phyloP scores from a whole-genome alignment of 2,329 filamentous ascomycete species.

The Neobulgaria alba region DNA sequence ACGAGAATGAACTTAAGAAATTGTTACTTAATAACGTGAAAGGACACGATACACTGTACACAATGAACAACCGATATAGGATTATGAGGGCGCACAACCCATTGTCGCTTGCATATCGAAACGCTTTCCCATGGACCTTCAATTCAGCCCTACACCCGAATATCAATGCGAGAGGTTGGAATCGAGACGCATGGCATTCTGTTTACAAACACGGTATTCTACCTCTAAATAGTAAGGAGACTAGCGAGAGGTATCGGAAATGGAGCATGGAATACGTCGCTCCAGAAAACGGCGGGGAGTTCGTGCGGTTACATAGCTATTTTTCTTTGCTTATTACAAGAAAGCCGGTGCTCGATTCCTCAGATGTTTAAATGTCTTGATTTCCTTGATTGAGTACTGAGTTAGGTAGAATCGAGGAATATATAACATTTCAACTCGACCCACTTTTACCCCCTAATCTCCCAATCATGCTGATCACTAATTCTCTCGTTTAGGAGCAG shows the following conservation, averaged over 20 bases:
- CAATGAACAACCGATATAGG: constrained; percentile 10
- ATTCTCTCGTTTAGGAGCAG: no score
- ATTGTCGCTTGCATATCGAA: constrained; percentile 14
- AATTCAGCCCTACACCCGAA: constrained; percentile 8
- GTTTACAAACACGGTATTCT: constrained; percentile 8
- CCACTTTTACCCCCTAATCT: no score
- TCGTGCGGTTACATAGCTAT: constrained; percentile 7
- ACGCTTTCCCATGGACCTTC: constrained; percentile 8
- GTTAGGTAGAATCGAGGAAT: not conserved
- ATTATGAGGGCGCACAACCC: constrained; percentile 14
- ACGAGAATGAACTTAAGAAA: constrained; percentile 13
- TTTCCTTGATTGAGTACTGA: not conserved
- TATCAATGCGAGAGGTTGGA: constrained; percentile 12
- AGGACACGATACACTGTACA: constrained; percentile 7
- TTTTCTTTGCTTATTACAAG: constrained; percentile 9
- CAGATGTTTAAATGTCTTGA: no score
- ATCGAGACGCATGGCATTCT: constrained; percentile 11
- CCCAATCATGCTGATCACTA: no score
- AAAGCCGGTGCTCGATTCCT: constrained; percentile 4
- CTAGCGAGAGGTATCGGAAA: constrained; percentile 9
- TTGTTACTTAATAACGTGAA: constrained; percentile 8
- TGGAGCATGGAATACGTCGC: constrained; percentile 8
- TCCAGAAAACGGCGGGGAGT: constrained; percentile 8
- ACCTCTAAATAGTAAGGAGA: constrained; percentile 8
- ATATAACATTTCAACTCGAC: no score